Conservation (phyloP, 768 basidiomycete species). For the Amanita rimosa region DNA sequence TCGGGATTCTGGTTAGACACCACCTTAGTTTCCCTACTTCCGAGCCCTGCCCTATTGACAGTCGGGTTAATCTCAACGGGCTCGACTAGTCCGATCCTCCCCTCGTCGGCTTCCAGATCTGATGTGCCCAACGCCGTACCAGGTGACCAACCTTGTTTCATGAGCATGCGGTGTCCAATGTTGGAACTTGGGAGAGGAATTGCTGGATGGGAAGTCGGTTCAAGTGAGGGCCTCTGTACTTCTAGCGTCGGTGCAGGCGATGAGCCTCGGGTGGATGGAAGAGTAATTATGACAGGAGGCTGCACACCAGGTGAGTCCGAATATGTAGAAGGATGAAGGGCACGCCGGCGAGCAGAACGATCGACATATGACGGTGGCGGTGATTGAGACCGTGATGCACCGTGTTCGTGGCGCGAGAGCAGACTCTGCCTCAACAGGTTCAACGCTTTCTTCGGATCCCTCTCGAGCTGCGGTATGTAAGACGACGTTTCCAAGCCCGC, state of each 20-base stretch:
- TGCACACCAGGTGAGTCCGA: constrained; percentile 43
- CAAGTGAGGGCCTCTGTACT: constrained; percentile 12
- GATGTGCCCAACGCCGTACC: constrained; percentile 41
- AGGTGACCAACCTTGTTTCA: constrained; percentile 72
- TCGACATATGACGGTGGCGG: constrained; percentile 37
- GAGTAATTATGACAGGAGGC: constrained; percentile 7
- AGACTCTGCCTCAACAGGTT: constrained; percentile 53
- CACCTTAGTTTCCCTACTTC: constrained; percentile 20
- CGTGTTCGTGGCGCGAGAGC: constrained; percentile 35
- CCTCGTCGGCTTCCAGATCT: constrained; percentile 17
- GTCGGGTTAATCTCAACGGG: constrained; percentile 40
- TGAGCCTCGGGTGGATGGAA: constrained; percentile 6
- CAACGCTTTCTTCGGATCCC: constrained; percentile 56
- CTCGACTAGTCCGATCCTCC: constrained; percentile 34
- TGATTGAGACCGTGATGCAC: constrained; percentile 11
- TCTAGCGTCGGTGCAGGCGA: constrained; percentile 7
- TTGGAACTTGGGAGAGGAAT: constrained; percentile 44
- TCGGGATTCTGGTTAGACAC: constrained; percentile 3
- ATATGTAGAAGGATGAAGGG: constrained; percentile 39
- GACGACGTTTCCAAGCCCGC: constrained; percentile 17
- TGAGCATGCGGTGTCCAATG: constrained; percentile 55
- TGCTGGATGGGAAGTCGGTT: constrained; percentile 27
- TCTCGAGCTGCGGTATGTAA: constrained; percentile 16
- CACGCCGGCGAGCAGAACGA: constrained; percentile 61
- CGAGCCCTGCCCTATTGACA: constrained; percentile 43